These are phyloP conservation scores for Pseudozyma pruni DNA, from an alignment of 1,284 basidiomycete species.

Conservation along the genomic window DNA sequence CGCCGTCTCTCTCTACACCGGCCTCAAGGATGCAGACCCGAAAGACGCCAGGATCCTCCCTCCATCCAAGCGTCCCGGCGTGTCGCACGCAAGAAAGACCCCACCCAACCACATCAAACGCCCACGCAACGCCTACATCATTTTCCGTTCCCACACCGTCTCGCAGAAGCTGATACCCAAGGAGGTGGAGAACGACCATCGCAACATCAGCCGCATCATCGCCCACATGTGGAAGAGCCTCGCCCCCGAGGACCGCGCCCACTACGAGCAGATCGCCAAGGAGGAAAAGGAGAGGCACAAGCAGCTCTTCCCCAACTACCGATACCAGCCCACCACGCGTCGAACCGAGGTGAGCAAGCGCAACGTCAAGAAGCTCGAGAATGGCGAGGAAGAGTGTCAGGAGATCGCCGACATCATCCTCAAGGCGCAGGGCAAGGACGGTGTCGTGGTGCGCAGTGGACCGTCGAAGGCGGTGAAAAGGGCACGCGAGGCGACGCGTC, in stretches of 20 bases:
- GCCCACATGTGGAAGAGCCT: slow-evolving; percentile 65
- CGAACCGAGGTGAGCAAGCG: slow-evolving; percentile 36
- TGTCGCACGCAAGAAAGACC: slow-evolving; percentile 58
- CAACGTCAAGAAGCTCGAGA: slow-evolving; percentile 51
- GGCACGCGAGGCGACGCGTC: slow-evolving; percentile 25
- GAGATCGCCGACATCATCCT: slow-evolving; percentile 61
- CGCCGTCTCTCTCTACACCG: slow-evolving; percentile 7
- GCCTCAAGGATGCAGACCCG: slow-evolving; percentile 1
- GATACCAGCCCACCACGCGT: slow-evolving; percentile 55
- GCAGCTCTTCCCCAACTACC: slow-evolving; percentile 57
- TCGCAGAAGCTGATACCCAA: slow-evolving; percentile 80
- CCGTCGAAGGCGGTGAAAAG: slow-evolving; percentile 18
- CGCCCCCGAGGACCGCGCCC: slow-evolving; percentile 43
- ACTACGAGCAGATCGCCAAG: slow-evolving; percentile 54
- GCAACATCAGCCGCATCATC: slow-evolving; percentile 74
- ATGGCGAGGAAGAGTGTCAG: slow-evolving; percentile 57
- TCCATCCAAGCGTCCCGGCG: slow-evolving; percentile 36
- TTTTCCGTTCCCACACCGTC: slow-evolving; percentile 90
- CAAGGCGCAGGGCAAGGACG: slow-evolving; percentile 51
- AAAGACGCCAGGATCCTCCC: slow-evolving; percentile 8
- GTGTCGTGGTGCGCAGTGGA: slow-evolving; percentile 27
- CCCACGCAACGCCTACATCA: slow-evolving; percentile 92
- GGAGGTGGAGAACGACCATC: slow-evolving; percentile 83
- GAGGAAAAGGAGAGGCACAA: slow-evolving; percentile 59
- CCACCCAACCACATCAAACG: slow-evolving; percentile 79